Base-by-base conservation (phyloP, 495 filamentous ascomycete species). In the Friedmanniomyces simplex region DNA sequence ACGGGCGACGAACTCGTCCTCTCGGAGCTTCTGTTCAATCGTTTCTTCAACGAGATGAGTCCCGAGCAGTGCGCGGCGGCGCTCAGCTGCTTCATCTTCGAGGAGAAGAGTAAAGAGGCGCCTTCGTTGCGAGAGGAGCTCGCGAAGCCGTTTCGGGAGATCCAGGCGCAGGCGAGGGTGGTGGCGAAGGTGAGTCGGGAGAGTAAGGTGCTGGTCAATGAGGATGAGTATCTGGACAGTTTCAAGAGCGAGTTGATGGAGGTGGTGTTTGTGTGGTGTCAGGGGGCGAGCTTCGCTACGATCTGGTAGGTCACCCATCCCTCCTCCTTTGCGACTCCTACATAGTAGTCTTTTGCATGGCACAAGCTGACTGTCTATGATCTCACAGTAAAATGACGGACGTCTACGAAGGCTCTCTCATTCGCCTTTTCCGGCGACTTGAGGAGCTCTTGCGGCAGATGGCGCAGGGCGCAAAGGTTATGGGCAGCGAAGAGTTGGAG, bases 361-460 rank as follows among this genome's bases (percentile, higher is more conserved):
- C n/a, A n/a, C n/a, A n/a, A n/a, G n/a, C n/a, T n/a, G n/a, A n/a
- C n/a, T n/a, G n/a, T n/a, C n/a, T n/a, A n/a, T n/a, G n/a, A n/a
- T n/a, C n/a, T 36, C 51, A 41, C 52, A 95, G 90, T 71, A 91
- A 91, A 84, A 96, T 96, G 91, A 95, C 93, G 28, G 91, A 96
- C 68, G 87, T 91, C 37, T 98, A 96, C 70, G 93, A 98, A 69
- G 93, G 93, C 46, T 95, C 85, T 56, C 76, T 98, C 61, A 97
- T 98, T 66, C 88, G 93, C 32, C 82, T 96, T 49, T 97, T 98
- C 80, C 84, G 93, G 49, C 86, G 94, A 21, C 74, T 98, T 36
- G 94, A 98, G 72, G 93, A 98, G 73, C 79, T 95, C 51, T 75
- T 98, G n/a, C 80, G 94, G 61, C 93, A 98, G 71, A 95, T 97